phyloP scores from a whole-genome alignment of 2,329 filamentous ascomycete genomes.

The Fusarium agapanthi region DNA sequence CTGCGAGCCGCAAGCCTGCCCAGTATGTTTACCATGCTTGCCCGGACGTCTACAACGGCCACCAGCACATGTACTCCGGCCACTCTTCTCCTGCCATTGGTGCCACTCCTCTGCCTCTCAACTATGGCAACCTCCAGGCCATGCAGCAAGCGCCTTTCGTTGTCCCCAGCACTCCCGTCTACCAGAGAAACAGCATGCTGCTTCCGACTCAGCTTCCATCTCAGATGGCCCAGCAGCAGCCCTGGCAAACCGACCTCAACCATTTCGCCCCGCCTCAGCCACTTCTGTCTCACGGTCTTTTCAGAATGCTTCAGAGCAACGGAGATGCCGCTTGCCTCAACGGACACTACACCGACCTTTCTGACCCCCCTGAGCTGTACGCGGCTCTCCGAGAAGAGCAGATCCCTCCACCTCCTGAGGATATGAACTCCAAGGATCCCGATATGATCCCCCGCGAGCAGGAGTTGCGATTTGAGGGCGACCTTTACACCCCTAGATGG shows the following conservation, averaged over 20 bases:
- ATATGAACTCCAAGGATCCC: conserved; percentile 82
- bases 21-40: conserved; percentile 71
- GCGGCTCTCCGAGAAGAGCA: conserved; percentile 79
- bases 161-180: conserved; percentile 60
- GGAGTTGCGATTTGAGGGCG: conserved; percentile 79
- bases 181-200: conserved; percentile 66
- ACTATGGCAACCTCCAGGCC: conserved; percentile 64
- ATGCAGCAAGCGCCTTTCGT: conserved; percentile 65
- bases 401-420: conserved; percentile 76
- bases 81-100: conserved; percentile 55
- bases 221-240: conserved; percentile 60
- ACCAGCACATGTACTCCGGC: conserved; percentile 60
- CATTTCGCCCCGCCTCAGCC: conserved; percentile 68
- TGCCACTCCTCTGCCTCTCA: conserved; percentile 60
- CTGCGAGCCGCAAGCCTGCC: conserved; percentile 63
- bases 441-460: conserved; percentile 82
- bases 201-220: conserved; percentile 59
- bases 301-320: conserved; percentile 79
- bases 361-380: conserved; percentile 80
- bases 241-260: conserved; percentile 59
- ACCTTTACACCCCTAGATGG: conserved; percentile 85
- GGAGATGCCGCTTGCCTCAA: conserved; percentile 73
- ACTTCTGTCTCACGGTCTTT: conserved; percentile 75
- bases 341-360: conserved; percentile 76
- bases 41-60: conserved; percentile 66